Evolutionary conservation across 768 basidiomycete species (phyloP).

Genomic region (Pleurotus platypus): DNA sequence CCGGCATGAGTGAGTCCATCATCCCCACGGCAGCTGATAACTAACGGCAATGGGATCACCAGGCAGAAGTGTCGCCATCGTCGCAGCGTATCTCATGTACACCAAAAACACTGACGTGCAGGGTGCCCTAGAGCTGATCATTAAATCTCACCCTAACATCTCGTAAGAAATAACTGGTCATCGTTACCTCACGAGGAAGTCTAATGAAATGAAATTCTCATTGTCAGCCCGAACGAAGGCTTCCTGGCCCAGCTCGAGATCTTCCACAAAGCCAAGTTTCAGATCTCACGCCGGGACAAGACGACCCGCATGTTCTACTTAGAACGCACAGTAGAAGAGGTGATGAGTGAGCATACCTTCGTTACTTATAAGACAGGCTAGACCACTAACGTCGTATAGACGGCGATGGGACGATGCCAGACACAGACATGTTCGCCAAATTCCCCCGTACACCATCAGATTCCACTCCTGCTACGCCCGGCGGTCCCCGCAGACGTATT

Average conservation of each 20-base stretch:
- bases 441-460: slow-evolving; percentile 64
- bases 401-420: slow-evolving; percentile 64
- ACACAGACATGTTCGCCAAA: slow-evolving; percentile 74
- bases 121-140: slow-evolving; percentile 67
- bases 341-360: slow-evolving; percentile 61
- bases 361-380: background rate
- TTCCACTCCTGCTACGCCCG: slow-evolving; percentile 58
- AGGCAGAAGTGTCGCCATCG: slow-evolving; percentile 85
- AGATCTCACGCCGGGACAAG: slow-evolving; percentile 64
- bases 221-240: slow-evolving; percentile 74
- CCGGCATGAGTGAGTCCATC: slow-evolving; percentile 71
- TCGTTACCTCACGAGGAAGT: background rate
- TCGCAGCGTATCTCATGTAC: slow-evolving; percentile 88
- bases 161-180: slow-evolving; percentile 40
- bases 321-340: slow-evolving; percentile 66
- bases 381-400: slow-evolving; percentile 36
- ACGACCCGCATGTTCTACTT: slow-evolving; percentile 80
- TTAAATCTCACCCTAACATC: slow-evolving; percentile 59
- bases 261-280: slow-evolving; percentile 70
- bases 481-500: slow-evolving; percentile 54
- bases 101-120: slow-evolving; percentile 51
- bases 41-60: background rate
- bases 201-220: background rate
- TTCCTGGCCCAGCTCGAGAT: slow-evolving; percentile 80
- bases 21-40: too few relatives aligned